These are phyloP conservation scores for Colletotrichum destructivum DNA, from an alignment of 2,329 filamentous ascomycete genomes.

Conservation along the genomic window DNA sequence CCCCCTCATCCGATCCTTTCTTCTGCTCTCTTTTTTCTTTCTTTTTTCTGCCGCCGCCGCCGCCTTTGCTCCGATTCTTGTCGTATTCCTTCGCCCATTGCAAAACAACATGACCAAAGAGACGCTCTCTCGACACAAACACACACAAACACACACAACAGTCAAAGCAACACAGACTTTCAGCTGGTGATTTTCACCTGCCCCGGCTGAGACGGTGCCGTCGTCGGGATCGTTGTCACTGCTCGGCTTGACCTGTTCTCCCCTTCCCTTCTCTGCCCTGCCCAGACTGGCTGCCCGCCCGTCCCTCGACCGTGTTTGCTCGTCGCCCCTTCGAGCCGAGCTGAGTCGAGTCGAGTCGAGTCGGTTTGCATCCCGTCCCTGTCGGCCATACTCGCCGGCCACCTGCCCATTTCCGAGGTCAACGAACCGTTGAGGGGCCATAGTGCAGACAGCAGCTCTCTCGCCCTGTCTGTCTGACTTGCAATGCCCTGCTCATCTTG, in stretches of 20 bases:
- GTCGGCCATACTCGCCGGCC: not conserved
- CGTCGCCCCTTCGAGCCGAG: conserved; percentile 13
- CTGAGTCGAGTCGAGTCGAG: conserved; percentile 13
- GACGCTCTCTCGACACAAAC: not conserved
- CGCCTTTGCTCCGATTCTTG: not conserved
- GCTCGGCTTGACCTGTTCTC: conserved; percentile 10
- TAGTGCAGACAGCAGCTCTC: not conserved
- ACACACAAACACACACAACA: not conserved
- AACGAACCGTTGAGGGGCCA: not conserved
- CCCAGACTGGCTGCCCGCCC: not conserved
- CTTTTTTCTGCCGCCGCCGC: not conserved
- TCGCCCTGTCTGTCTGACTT: not conserved
- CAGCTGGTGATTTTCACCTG: conserved; percentile 19
- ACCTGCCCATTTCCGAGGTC: conserved; percentile 2
- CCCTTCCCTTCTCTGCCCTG: not conserved
- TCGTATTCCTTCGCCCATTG: conserved; percentile 5
- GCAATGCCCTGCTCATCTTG: conserved; percentile 18
- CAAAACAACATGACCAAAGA: not conserved
- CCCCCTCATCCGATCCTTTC: not conserved
- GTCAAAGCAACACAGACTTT: conserved; percentile 24
- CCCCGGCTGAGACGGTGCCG: conserved; percentile 27
- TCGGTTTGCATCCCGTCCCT: conserved; percentile 12
- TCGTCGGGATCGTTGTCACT: conserved; percentile 25
- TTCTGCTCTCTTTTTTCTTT: not conserved
- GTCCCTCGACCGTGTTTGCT: conserved; percentile 9